Evolutionary conservation across 2,329 filamentous ascomycete genomes (phyloP).

Genomic region (Neonectria ditissima): DNA sequence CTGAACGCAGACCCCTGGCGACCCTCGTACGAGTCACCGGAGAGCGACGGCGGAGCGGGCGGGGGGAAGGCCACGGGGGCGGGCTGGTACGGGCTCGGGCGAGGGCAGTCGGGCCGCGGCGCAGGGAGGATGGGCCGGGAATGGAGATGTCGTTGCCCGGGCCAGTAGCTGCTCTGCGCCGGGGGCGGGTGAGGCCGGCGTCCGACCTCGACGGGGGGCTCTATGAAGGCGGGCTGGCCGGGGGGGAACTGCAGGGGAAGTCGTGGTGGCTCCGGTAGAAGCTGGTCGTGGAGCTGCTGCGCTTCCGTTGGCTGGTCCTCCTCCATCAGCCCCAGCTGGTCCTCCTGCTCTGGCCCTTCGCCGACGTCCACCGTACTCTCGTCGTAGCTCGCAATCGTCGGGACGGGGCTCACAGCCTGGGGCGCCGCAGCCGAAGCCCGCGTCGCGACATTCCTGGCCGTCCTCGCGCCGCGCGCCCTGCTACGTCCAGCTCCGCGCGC

Average conservation of each 20-base stretch:
- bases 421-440: background rate
- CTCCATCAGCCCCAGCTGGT: background rate
- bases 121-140: background rate
- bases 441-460: background rate
- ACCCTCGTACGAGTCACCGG: background rate
- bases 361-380: slow-evolving; percentile 2
- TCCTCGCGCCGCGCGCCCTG: background rate
- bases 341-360: background rate
- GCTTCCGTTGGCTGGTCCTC: background rate
- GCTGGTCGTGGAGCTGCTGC: background rate
- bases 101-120: background rate
- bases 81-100: background rate
- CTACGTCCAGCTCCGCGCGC: background rate
- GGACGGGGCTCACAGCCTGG: background rate
- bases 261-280: background rate
- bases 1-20: background rate
- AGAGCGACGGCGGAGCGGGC: background rate
- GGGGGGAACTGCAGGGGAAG: background rate
- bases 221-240: background rate
- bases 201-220: background rate
- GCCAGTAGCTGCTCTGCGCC: background rate
- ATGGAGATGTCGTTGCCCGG: background rate
- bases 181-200: background rate
- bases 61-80: too few species aligned
- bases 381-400: background rate